Percentiles rank a stretch among this genome's conserved stretches.
phyloP scores from a whole-genome alignment of 306 rosid species.

The Vicia sativa region DNA sequence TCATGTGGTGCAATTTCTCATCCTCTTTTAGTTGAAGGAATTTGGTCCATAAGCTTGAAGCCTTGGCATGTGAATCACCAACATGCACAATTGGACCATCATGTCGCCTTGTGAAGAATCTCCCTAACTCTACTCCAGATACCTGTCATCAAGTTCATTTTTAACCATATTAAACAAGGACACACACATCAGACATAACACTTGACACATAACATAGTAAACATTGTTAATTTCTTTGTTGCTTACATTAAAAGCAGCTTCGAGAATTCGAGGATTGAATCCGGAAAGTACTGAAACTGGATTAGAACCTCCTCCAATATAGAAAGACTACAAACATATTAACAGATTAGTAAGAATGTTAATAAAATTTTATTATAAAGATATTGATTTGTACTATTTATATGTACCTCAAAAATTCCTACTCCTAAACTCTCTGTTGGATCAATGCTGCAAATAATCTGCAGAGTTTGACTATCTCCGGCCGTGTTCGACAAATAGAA shows the following conservation, averaged over 20 bases:
- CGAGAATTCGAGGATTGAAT: constrained; percentile 55
- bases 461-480: constrained; percentile 55
- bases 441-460: constrained; percentile 74
- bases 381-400: neutral
- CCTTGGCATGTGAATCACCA: constrained; percentile 37
- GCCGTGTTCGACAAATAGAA: constrained; percentile 75
- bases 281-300: constrained; percentile 76
- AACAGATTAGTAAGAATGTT: neutral
- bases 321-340: constrained; percentile 64
- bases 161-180: neutral
- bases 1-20: constrained; percentile 50
- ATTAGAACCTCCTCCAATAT: constrained; percentile 73
- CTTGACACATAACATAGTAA: neutral
- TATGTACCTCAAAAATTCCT: constrained; percentile 63
- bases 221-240: neutral
- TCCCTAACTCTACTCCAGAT: constrained; percentile 49
- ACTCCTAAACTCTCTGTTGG: constrained; percentile 65
- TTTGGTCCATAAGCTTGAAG: constrained; percentile 60
- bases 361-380: constrained; percentile 4
- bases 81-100: constrained; percentile 67
- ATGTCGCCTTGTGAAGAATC: constrained; percentile 47
- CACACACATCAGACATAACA: neutral
- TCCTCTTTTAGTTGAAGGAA: constrained; percentile 60
- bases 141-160: constrained; percentile 11
- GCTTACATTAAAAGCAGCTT: constrained; percentile 72